Conservation (phyloP, 1,284 basidiomycete genomes). For the Bjerkandera adusta region DNA sequence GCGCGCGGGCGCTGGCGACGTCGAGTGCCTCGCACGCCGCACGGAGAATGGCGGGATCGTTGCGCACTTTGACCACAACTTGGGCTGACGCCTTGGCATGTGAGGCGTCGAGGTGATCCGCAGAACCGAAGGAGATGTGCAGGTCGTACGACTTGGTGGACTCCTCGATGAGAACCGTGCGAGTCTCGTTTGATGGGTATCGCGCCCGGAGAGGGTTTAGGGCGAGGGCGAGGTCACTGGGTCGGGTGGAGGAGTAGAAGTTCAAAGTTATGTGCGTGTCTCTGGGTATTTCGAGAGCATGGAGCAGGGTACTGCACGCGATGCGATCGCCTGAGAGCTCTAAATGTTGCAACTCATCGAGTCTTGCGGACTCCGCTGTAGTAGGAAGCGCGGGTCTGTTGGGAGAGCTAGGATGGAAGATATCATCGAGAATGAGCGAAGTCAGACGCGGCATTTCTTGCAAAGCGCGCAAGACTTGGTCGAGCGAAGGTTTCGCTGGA, state of each 20-base stretch:
- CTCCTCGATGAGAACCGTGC: no score
- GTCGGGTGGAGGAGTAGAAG: neutral
- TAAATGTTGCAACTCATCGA: neutral
- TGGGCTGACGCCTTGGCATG: no score
- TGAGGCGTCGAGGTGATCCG: no score
- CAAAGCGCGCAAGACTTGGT: slow-evolving; percentile 5
- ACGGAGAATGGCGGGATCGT: no score
- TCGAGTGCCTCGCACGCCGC: no score
- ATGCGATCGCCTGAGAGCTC: slow-evolving; percentile 9
- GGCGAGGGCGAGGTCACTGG: slow-evolving; percentile 2
- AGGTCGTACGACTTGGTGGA: no score
- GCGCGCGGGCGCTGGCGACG: no score
- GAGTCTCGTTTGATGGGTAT: no score
- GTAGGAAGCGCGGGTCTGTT: slow-evolving; percentile 3
- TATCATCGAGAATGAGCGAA: slow-evolving; percentile 6
- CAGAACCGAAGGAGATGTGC: no score
- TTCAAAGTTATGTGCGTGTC: slow-evolving; percentile 3
- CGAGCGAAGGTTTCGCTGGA: neutral
- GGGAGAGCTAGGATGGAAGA: slow-evolving; percentile 4
- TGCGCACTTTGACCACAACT: no score
- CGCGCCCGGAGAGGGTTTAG: no score
- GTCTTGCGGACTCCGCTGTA: neutral
- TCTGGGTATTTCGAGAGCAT: neutral
- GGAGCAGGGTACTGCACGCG: slow-evolving; percentile 7
- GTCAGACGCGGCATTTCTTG: slow-evolving; percentile 7